These are phyloP conservation scores for Pezicula rhizophila DNA, from an alignment of 2,329 filamentous ascomycete genomes.

Conservation along the genomic window DNA sequence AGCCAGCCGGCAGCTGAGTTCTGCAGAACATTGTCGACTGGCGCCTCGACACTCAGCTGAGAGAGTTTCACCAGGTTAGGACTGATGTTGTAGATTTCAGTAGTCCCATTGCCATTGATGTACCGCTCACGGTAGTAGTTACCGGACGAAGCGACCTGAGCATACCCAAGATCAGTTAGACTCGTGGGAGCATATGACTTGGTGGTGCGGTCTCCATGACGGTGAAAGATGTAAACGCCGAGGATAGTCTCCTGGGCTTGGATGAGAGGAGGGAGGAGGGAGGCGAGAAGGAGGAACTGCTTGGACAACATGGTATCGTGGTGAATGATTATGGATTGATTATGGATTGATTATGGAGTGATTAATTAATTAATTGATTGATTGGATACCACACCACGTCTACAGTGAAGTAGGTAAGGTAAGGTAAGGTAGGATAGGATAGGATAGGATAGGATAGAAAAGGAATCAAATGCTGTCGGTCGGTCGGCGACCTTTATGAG, in stretches of 20 bases:
- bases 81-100: slow-evolving; percentile 61
- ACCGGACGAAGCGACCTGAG: slow-evolving; percentile 67
- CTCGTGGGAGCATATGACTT: slow-evolving; percentile 67
- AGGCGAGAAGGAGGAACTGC: slow-evolving; percentile 34
- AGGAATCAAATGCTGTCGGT: too few species aligned
- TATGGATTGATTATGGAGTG: too few species aligned
- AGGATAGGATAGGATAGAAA: too few species aligned
- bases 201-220: slow-evolving; percentile 82
- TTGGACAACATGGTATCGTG: slow-evolving; percentile 28
- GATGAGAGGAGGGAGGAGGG: slow-evolving; percentile 31
- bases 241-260: slow-evolving; percentile 37
- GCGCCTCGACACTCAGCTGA: slow-evolving; percentile 68
- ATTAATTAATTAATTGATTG: too few species aligned
- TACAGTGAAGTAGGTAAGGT: too few species aligned
- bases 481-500: too few species aligned
- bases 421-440: too few species aligned
- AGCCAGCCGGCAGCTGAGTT: slow-evolving; percentile 75
- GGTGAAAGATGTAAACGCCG: slow-evolving; percentile 80
- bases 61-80: slow-evolving; percentile 58
- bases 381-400: too few species aligned
- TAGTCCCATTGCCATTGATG: slow-evolving; percentile 50
- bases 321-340: too few species aligned
- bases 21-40: slow-evolving; percentile 71
- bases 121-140: slow-evolving; percentile 73
- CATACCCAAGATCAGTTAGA: slow-evolving; percentile 74